These are phyloP conservation scores for Solanum medicagineum DNA, from an alignment of 257 asterid species.

Conservation along the genomic window DNA sequence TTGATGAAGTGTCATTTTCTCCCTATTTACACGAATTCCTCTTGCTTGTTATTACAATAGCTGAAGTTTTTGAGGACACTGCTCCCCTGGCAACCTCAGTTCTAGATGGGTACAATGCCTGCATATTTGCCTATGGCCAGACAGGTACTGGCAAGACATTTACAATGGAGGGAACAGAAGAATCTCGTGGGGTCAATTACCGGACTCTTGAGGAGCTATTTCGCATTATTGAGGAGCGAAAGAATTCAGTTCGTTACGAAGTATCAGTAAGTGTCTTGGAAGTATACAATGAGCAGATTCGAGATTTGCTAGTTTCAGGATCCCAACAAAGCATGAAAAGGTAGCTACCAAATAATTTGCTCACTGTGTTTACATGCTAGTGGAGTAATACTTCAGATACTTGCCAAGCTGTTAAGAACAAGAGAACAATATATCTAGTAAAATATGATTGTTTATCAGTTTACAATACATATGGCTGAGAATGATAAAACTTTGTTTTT, in stretches of 20 bases:
- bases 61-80: constrained; percentile 81
- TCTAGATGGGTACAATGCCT: constrained; percentile 85
- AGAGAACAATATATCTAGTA: neutral
- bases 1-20: neutral
- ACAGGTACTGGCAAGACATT: constrained; percentile 96
- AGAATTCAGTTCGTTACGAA: constrained; percentile 49
- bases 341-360: constrained; percentile 16
- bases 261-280: constrained; percentile 86
- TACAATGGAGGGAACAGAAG: constrained; percentile 90
- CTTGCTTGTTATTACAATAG: constrained; percentile 24
- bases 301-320: constrained; percentile 61
- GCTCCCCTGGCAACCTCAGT: constrained; percentile 83
- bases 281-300: constrained; percentile 91
- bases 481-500: neutral
- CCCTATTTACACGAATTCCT: neutral
- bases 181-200: constrained; percentile 90
- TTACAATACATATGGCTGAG: neutral
- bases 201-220: constrained; percentile 80
- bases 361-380: neutral
- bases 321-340: constrained; percentile 54
- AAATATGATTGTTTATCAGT: neutral
- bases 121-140: constrained; percentile 95
- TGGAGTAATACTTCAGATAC: neutral
- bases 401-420: neutral
- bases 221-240: constrained; percentile 65